Evolutionary conservation across 371 early-diverging fungal genomes (phyloP).

Genomic region (Apophysomyces ossiformis): DNA sequence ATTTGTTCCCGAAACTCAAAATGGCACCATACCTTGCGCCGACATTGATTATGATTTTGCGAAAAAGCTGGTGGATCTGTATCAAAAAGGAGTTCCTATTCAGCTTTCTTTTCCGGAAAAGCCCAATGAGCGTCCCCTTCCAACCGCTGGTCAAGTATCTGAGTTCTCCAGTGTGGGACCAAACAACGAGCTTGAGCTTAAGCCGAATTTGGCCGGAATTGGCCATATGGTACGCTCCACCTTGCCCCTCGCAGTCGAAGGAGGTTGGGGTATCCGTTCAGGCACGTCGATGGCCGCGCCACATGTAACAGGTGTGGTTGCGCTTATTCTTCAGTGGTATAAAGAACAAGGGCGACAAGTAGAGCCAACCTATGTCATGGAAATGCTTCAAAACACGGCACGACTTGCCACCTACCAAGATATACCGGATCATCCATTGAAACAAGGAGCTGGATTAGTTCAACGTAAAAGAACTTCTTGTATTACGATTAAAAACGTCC

Average conservation of each 20-base stretch:
- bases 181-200: constrained; percentile 46
- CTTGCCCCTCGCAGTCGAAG: constrained; percentile 35
- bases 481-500: not conserved
- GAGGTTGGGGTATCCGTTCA: constrained; percentile 63
- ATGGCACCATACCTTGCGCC: constrained; percentile 41
- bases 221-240: constrained; percentile 79
- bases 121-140: not conserved
- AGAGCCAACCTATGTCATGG: constrained; percentile 26
- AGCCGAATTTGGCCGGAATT: constrained; percentile 67
- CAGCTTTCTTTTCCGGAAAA: constrained; percentile 15
- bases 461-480: constrained; percentile 41
- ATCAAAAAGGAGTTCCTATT: not conserved
- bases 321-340: constrained; percentile 57
- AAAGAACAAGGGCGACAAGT: constrained; percentile 17
- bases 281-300: constrained; percentile 79
- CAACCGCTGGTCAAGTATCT: constrained; percentile 49
- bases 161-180: constrained; percentile 57
- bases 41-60: constrained; percentile 38
- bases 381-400: constrained; percentile 61
- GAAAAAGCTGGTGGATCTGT: constrained; percentile 17
- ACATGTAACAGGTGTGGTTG: constrained; percentile 71
- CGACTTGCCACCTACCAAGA: constrained; percentile 27
- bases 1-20: constrained; percentile 19
- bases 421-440: constrained; percentile 40
- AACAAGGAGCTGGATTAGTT: constrained; percentile 83